Evolutionary conservation across 495 filamentous ascomycete genomes (phyloP), one percentile per base, ranked within the genome.

Genomic region (Xylona heveae): DNA sequence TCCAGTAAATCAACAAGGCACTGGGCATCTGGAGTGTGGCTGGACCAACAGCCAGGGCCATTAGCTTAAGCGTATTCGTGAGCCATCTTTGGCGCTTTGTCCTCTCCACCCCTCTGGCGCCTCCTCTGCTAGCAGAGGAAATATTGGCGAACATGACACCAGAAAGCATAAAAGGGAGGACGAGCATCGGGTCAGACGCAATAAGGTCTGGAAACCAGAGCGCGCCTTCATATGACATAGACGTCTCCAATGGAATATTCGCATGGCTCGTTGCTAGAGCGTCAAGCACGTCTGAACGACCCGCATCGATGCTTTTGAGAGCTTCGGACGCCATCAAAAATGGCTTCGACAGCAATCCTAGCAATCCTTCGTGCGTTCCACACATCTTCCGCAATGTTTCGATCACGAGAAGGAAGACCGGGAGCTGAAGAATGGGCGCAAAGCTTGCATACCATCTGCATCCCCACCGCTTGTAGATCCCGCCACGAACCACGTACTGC

Each of bases 191-290:
- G 45, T 94, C 84, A 15, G 74, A 55, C 4, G 54, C 57, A 9
- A 73, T 57, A 4, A 95, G 65, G 50, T 92, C 64, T 3, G 66
- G 60, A 46, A 88, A 84, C 81, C 82, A 95, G 5, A 81, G 57
- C 3, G 66, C 65, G 7, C 84, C 84, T 39, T 80, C 84, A 1
- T 51, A 54, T 0, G 62, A 60, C 4, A 85, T 44, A 15, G 59
- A 54, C 1, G 64, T 62, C 40, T 80, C 68, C 28, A 65, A 31
- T 10, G 45, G n/a, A 22, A 34, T 38, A 10, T 50, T 22, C 10
- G 6, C 19, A 3, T 20, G 13, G 28, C 9, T 29, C 9, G 6
- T 13, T 21, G 26, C 27, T 3, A 45, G 30, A 14, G 29, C 34
- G 36, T 25, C 21, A 7, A 17, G 18, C 19, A 19, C 23, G 20